Base-by-base conservation (phyloP, 345 rosid species). In the Eucalyptus shirleyi region DNA sequence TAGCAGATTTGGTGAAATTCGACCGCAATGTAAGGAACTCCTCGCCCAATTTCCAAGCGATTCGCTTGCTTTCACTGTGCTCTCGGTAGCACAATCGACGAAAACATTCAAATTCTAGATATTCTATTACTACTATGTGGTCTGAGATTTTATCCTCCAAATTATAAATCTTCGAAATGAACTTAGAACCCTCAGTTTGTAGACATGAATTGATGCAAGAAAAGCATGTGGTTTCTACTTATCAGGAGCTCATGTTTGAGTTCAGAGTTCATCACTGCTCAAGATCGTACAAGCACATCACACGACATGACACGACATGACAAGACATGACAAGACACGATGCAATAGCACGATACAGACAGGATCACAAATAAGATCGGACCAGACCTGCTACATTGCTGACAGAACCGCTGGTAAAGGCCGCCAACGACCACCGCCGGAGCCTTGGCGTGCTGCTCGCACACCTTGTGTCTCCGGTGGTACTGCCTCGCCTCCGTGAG, bases 361-460 rank as follows among this genome's bases (percentile, higher is more conserved):
- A 21, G 47, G 83, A 77, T 40, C 24, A 2, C 30, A 5, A 77
- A 40, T 10, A 12, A 40, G 13, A 77, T 77, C 47, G 30, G 85
- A 59, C 19, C 53, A 12, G 87, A 95, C 98, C 96, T 96, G 96
- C 97, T 96, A 88, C 97, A 96, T 94, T 96, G 98, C 89, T 96
- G 97, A 89, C 98, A 96, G 72, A 96, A 96, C 42, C 98, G 93
- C 93, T 96, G 96, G 91, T 88, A 92, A 23, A 93, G 72, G 4
- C 98, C 99, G 87, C 88, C 91, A 23, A 96, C 93, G 77, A 94
- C 89, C 90, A 94, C 98, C 86, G 91, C 91, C 91, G 94, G 92
- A 87, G 99, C 97, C 92, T 96, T 96, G 62, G 99, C 91, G 87
- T 96, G 99, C 89, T 90, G 69, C 89, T 95, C 97, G 87, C 98